A percentile compares a stretch with the other conserved stretches of the same genome.
phyloP scores from a whole-genome alignment of 768 basidiomycete species.

The Boletus sp. region DNA sequence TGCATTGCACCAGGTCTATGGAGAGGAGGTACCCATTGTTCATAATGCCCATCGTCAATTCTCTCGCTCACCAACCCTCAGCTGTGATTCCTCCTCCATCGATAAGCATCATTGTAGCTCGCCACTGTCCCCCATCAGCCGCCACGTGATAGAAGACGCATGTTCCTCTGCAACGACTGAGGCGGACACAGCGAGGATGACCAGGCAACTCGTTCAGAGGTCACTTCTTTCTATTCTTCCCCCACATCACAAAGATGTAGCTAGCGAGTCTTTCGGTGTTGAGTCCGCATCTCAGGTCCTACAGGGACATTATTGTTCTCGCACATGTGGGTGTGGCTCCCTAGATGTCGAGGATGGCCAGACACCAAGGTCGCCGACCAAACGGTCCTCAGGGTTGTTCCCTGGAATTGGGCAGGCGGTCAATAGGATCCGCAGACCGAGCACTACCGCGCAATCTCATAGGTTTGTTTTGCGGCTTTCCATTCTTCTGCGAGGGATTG shows the following conservation, averaged over 20 bases:
- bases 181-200: not conserved
- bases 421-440: constrained; percentile 2
- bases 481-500: not conserved
- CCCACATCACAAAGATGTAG: not conserved
- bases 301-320: not conserved
- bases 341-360: not conserved
- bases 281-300: not conserved
- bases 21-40: constrained; percentile 5
- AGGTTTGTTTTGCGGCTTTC: constrained; percentile 7
- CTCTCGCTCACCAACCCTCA: constrained; percentile 1
- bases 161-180: constrained; percentile 1
- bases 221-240: not conserved
- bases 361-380: not conserved
- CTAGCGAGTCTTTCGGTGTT: not conserved
- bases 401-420: not conserved
- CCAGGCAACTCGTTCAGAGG: not conserved
- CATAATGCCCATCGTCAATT: not conserved
- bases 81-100: not conserved
- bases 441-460: not conserved
- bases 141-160: constrained; percentile 16
- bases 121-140: constrained; percentile 21
- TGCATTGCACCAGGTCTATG: not conserved
- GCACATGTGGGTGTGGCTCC: not conserved
- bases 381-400: not conserved
- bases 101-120: constrained; percentile 1